phyloP scores from a whole-genome alignment of 78 protist genomes.

The Dictyostelium capitatum region DNA sequence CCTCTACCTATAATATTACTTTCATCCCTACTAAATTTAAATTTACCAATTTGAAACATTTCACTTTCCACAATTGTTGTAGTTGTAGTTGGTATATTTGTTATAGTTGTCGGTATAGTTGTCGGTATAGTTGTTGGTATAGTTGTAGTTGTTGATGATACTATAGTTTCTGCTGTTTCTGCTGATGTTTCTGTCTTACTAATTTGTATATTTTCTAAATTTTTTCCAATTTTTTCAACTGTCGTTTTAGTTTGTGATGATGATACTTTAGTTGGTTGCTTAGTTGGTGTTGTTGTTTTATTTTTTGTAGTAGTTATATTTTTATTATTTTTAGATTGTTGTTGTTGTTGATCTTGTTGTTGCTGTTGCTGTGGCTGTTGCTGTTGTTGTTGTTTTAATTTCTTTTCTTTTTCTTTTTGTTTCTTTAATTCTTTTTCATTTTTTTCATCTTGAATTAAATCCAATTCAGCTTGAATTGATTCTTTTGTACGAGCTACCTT shows the following conservation, averaged over 20 bases:
- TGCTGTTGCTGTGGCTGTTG: background rate
- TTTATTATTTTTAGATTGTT: too few relatives aligned
- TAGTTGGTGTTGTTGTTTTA: too few relatives aligned
- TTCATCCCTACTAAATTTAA: conserved; percentile 53
- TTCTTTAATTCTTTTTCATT: conserved; percentile 16
- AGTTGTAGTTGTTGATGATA: background rate
- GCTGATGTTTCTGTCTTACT: too few relatives aligned
- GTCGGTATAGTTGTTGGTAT: background rate
- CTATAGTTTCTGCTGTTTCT: too few relatives aligned
- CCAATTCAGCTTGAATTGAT: conserved; percentile 15
- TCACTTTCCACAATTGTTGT: background rate
- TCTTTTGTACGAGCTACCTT: background rate
- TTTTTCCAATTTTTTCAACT: too few relatives aligned
- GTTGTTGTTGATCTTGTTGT: background rate
- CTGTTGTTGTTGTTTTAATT: background rate
- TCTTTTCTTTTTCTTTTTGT: conserved; percentile 4
- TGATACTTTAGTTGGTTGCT: too few relatives aligned
- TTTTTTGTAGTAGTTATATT: too few relatives aligned
- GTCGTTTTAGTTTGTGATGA: too few relatives aligned
- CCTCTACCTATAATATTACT: conserved; percentile 62
- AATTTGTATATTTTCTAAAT: too few relatives aligned
- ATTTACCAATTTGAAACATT: conserved; percentile 58
- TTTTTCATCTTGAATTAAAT: conserved; percentile 17
- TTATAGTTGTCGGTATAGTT: background rate
- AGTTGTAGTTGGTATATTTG: background rate